A percentile compares a stretch with the other conserved stretches of the same genome.
phyloP scores from a whole-genome alignment of 495 filamentous ascomycete species.

The Bacidia gigantensis region DNA sequence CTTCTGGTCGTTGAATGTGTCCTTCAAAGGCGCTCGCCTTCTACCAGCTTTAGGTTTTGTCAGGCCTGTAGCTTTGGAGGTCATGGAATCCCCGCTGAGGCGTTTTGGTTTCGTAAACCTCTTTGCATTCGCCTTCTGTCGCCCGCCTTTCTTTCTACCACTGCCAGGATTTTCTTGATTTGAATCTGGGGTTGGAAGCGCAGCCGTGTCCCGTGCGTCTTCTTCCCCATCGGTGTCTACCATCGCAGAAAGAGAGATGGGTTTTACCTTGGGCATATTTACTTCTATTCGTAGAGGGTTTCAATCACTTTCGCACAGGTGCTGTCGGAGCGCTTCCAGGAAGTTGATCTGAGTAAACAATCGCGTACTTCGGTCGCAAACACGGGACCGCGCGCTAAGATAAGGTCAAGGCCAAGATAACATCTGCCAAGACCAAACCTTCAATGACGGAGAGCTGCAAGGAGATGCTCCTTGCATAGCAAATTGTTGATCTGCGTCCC shows the following conservation, averaged over 20 bases:
- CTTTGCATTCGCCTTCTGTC: constrained; percentile 28
- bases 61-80: constrained; percentile 24
- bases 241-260: constrained; percentile 43
- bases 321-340: neutral
- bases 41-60: constrained; percentile 20
- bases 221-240: constrained; percentile 59
- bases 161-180: constrained; percentile 25
- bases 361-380: neutral
- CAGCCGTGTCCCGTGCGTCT: constrained; percentile 26
- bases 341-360: neutral
- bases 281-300: neutral
- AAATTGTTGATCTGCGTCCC: neutral
- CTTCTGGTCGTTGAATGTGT: constrained; percentile 33
- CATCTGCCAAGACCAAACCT: neutral
- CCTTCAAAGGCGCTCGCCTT: constrained; percentile 34
- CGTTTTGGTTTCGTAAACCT: constrained; percentile 25
- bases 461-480: neutral
- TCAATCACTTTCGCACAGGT: neutral
- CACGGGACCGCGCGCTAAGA: neutral
- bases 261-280: constrained; percentile 41
- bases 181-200: constrained; percentile 27
- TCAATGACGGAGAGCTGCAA: too few species aligned
- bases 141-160: constrained; percentile 22
- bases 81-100: constrained; percentile 27
- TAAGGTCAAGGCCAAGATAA: neutral